A percentile compares a stretch with the other conserved stretches of the same genome.
phyloP scores from a whole-genome alignment of 345 rosid species.

The Mangifera indica region DNA sequence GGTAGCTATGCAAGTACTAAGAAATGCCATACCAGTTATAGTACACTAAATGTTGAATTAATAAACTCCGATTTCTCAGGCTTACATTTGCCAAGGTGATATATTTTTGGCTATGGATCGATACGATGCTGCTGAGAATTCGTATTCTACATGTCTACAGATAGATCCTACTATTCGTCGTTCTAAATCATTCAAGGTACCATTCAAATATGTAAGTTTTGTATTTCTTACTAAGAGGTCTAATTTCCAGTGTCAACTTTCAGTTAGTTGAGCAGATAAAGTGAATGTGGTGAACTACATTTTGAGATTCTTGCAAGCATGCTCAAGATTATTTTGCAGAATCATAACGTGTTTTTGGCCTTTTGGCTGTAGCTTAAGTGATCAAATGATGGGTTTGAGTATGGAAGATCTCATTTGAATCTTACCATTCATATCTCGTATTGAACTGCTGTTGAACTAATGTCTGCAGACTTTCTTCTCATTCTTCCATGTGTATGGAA shows the following conservation, averaged over 20 bases:
- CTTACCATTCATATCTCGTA: not conserved
- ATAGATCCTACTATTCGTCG: slow-evolving; percentile 72
- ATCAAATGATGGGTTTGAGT: not conserved
- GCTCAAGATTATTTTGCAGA: not conserved
- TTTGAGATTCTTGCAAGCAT: not conserved
- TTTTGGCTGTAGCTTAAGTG: not conserved
- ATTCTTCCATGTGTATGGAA: no score
- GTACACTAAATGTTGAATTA: not conserved
- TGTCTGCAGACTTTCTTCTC: not conserved
- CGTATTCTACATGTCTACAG: slow-evolving; percentile 53
- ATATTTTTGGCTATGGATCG: slow-evolving; percentile 57
- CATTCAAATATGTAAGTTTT: not conserved
- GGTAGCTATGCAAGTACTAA: not conserved
- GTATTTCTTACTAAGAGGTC: not conserved
- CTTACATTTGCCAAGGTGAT: slow-evolving; percentile 82
- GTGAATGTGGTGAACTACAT: not conserved
- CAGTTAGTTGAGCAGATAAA: not conserved
- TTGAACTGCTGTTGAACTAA: not conserved
- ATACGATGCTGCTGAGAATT: slow-evolving; percentile 64
- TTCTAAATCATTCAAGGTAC: slow-evolving; percentile 78
- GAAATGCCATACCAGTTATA: slow-evolving; percentile 1
- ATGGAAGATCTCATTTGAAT: not conserved
- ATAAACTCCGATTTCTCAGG: slow-evolving; percentile 32
- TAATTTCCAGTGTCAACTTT: not conserved
- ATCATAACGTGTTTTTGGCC: not conserved